Conservation (phyloP, 495 filamentous ascomycete genomes). For the Penicillium bovifimosum region DNA sequence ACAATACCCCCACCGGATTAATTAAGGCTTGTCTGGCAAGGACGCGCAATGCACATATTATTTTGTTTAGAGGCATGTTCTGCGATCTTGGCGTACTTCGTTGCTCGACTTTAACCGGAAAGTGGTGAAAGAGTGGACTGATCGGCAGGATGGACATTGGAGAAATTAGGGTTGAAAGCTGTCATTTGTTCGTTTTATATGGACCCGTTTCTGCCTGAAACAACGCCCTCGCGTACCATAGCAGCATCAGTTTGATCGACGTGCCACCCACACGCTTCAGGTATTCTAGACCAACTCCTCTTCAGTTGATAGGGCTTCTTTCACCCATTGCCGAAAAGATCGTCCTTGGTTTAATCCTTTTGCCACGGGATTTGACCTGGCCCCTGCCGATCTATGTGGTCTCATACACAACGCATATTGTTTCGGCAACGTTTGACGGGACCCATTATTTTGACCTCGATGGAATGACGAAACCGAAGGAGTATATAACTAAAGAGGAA, state of each 20-base stretch:
- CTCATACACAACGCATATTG: not conserved
- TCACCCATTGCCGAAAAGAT: not conserved
- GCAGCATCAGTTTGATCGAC: no score
- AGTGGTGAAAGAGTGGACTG: not conserved
- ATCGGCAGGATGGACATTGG: slow-evolving; percentile 2
- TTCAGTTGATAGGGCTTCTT: not conserved
- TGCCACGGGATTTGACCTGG: not conserved
- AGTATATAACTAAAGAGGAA: slow-evolving; percentile 14
- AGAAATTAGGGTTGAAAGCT: not conserved
- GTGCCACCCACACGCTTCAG: not conserved
- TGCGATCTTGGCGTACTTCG: not conserved
- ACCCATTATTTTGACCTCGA: not conserved
- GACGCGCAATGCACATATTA: slow-evolving; percentile 7
- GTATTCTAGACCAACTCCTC: not conserved
- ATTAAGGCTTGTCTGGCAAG: not conserved
- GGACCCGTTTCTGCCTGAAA: not conserved
- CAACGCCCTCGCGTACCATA: not conserved
- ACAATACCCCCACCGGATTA: slow-evolving; percentile 5
- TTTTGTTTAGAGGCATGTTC: not conserved
- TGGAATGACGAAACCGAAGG: not conserved
- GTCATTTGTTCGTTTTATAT: not conserved
- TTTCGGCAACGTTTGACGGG: not conserved
- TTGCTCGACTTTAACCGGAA: not conserved
- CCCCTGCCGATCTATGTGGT: not conserved
- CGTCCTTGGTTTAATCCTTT: not conserved